Conservation (phyloP, 1,284 basidiomycete species). For the Malassezia equina region DNA sequence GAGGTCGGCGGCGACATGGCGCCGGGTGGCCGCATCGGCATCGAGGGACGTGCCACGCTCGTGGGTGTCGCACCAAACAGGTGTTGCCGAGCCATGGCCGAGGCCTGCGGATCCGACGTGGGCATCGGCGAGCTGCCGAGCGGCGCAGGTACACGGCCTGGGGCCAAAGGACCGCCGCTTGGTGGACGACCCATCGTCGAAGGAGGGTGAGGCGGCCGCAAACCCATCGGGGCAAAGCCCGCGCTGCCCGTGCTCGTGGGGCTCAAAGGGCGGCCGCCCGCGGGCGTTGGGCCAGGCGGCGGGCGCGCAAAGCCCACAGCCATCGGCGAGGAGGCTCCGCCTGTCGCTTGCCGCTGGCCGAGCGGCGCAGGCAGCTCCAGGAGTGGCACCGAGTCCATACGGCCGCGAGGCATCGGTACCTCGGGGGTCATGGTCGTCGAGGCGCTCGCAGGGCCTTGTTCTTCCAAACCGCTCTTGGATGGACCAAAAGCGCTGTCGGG, state of each 20-base stretch:
- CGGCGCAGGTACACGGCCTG: background rate
- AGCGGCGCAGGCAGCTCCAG: conserved; percentile 45
- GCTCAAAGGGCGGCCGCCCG: background rate
- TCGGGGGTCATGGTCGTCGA: background rate
- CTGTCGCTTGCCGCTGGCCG: conserved; percentile 16
- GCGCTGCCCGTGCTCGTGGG: background rate
- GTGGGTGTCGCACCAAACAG: conserved; percentile 8
- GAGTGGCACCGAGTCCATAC: conserved; percentile 41
- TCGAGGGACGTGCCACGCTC: background rate
- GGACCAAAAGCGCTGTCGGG: conserved; percentile 33
- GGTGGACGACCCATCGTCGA: background rate
- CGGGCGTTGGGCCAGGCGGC: background rate
- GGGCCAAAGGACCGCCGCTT: background rate
- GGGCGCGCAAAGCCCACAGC: background rate
- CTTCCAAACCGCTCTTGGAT: conserved; percentile 23
- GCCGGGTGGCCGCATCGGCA: conserved; percentile 1
- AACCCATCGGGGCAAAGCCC: background rate
- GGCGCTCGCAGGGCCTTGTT: conserved; percentile 10
- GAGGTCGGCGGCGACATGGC: conserved; percentile 17
- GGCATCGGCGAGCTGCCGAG: background rate
- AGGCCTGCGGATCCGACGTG: background rate
- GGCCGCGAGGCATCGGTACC: conserved; percentile 20
- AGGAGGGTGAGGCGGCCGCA: background rate
- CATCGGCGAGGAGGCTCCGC: background rate
- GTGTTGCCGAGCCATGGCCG: conserved; percentile 12